Percentiles rank a stretch among this genome's conserved stretches.
Evolutionary conservation across 1,139 yeast genomes (phyloP).

Genomic region (Candida sanyaensis): DNA sequence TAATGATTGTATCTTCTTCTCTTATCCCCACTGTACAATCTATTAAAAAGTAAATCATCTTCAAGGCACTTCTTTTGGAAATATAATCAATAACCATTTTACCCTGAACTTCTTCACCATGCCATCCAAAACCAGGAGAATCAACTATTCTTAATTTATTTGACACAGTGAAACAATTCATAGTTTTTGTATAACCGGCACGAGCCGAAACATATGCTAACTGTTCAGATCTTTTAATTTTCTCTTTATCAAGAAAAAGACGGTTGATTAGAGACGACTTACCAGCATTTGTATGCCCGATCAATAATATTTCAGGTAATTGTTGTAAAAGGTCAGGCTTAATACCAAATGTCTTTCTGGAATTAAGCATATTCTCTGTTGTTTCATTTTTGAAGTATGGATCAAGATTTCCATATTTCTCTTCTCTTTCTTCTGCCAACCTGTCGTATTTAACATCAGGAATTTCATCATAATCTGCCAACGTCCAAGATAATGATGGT

Average conservation of each 20-base stretch:
- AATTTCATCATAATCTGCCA: slow-evolving; percentile 50
- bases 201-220: slow-evolving; percentile 57
- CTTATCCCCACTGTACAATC: slow-evolving; percentile 61
- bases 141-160: slow-evolving; percentile 68
- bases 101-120: slow-evolving; percentile 67
- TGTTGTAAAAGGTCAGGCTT: slow-evolving; percentile 24
- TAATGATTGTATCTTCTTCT: slow-evolving; percentile 54
- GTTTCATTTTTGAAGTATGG: slow-evolving; percentile 22
- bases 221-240: slow-evolving; percentile 26
- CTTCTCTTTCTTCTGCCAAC: slow-evolving; percentile 22
- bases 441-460: slow-evolving; percentile 55
- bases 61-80: slow-evolving; percentile 49
- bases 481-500: slow-evolving; percentile 60
- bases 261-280: slow-evolving; percentile 75
- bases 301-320: slow-evolving; percentile 44
- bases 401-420: slow-evolving; percentile 17
- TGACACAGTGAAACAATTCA: slow-evolving; percentile 72
- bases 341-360: slow-evolving; percentile 32
- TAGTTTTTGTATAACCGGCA: slow-evolving; percentile 78
- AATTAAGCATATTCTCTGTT: slow-evolving; percentile 17
- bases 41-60: slow-evolving; percentile 60
- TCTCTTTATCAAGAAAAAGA: slow-evolving; percentile 34
- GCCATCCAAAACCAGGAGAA: slow-evolving; percentile 84
- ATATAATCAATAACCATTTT: slow-evolving; percentile 64
- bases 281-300: slow-evolving; percentile 86